A percentile compares a stretch with the other conserved stretches of the same genome.
Evolutionary conservation across 306 rosid genomes (phyloP).

Genomic region (Arachis stenosperma): DNA sequence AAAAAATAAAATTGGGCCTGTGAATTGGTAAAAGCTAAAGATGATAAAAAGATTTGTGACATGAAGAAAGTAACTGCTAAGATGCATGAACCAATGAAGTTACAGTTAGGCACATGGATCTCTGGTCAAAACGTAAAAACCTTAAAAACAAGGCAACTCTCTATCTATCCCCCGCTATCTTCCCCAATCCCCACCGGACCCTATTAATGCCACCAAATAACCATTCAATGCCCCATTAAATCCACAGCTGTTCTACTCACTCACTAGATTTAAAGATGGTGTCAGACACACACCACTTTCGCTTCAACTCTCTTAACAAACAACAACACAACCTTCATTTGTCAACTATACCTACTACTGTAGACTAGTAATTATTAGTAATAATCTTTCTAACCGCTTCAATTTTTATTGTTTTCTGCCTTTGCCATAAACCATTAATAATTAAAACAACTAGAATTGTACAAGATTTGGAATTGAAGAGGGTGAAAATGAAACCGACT

Average conservation of each 20-base stretch:
- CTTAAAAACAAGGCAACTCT: constrained; percentile 16
- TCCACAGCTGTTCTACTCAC: constrained; percentile 19
- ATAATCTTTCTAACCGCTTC: background rate
- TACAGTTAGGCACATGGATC: constrained; percentile 36
- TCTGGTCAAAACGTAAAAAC: constrained; percentile 1
- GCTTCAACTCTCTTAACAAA: background rate
- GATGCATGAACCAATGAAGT: constrained; percentile 5
- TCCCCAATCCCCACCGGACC: constrained; percentile 8
- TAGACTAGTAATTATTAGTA: background rate
- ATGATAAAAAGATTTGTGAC: too few species aligned
- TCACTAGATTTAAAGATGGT: background rate
- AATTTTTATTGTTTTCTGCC: background rate
- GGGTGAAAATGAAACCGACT: too few species aligned
- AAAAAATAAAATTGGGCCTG: too few species aligned
- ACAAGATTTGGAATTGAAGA: too few species aligned
- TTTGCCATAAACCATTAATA: background rate
- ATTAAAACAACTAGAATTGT: too few species aligned
- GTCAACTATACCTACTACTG: background rate
- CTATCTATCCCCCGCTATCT: too few species aligned
- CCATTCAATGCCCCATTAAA: constrained; percentile 42
- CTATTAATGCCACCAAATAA: constrained; percentile 43
- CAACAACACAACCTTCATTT: background rate
- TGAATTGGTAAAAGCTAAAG: too few species aligned
- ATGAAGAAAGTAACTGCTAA: too few species aligned
- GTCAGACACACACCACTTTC: constrained; percentile 36